phyloP scores from a whole-genome alignment of 257 asterid genomes.

The Solanum boliviense region DNA sequence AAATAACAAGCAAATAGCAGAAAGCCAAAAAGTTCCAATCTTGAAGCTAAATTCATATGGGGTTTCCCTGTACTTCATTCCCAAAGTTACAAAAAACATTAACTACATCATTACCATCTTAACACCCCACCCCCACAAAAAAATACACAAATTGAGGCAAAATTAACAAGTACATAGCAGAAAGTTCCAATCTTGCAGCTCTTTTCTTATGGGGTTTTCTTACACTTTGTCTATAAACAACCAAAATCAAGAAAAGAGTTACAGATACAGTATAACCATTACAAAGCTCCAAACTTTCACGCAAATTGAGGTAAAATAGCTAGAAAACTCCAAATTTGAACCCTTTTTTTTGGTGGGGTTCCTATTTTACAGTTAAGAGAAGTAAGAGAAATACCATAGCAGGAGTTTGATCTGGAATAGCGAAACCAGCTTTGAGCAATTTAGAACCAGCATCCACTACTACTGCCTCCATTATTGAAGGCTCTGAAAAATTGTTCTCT shows the following conservation, averaged over 20 bases:
- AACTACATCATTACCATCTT: background rate
- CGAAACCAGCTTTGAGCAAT: conserved; percentile 84
- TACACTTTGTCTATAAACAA: background rate
- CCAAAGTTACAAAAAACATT: background rate
- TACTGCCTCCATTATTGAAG: conserved; percentile 70
- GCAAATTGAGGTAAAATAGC: background rate
- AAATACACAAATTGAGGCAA: background rate
- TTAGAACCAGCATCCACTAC: conserved; percentile 84
- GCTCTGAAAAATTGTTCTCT: background rate
- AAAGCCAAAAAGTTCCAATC: background rate
- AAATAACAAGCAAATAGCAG: background rate
- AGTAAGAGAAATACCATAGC: conserved; percentile 35
- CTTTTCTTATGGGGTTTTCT: background rate
- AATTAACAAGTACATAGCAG: background rate
- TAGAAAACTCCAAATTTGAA: background rate
- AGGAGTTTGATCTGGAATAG: conserved; percentile 94
- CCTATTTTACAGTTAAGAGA: background rate
- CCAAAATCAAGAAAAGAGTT: background rate
- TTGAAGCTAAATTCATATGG: background rate
- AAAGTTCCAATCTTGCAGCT: background rate
- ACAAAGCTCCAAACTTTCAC: background rate
- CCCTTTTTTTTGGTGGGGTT: background rate
- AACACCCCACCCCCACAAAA: background rate
- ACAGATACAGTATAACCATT: background rate
- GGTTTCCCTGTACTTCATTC: background rate